Base-by-base conservation (phyloP, 805 yeast species). In the Wickerhamomyces queroliae region DNA sequence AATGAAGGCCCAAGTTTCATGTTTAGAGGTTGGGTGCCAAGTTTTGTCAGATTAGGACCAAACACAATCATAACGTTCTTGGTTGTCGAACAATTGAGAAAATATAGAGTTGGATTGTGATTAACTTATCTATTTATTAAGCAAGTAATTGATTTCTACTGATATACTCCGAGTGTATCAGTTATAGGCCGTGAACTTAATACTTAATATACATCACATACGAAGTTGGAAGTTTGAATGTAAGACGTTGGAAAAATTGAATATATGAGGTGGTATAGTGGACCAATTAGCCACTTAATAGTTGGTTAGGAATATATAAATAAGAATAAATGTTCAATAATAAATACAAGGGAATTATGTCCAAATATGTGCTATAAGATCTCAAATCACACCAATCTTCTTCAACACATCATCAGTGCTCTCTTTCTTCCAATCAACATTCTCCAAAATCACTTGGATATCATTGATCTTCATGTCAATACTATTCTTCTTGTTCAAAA, bases 11-110 rank as follows among this genome's bases (percentile, higher is more conserved):
- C 76, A 12, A 72, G 79, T 1, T 88, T 88, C 63, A 76, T 86
- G 80, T 87, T 87, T 63, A 70, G 95, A 60, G 96, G 96, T 20
- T 87, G 96, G 96, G 64, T 83, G 27, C 95, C 95, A 24, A 80
- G 93, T 32, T 87, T 87, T 55, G 74, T 86, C 7, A 76, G 96
- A 56, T 69, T 87, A 45, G 95, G 95, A 0, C 96, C 96, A 26
- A 84, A 80, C 48, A 81, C 88, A 0, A 79, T 81, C 39, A 70
- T 81, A 17, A 81, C 84, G 1, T 81, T 81, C 58, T 62, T 80
- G 48, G 85, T 78, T 8, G 71, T 80, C 40, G 88, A 80, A 56
- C 83, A 80, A 52, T 62, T 80, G 47, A 75, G 83, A 60, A 71
- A 70, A 45, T 65, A 57, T 48, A 68, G 56, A 55, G 50, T 76